phyloP scores from a whole-genome alignment of 805 yeast genomes.

The Candida maris region DNA sequence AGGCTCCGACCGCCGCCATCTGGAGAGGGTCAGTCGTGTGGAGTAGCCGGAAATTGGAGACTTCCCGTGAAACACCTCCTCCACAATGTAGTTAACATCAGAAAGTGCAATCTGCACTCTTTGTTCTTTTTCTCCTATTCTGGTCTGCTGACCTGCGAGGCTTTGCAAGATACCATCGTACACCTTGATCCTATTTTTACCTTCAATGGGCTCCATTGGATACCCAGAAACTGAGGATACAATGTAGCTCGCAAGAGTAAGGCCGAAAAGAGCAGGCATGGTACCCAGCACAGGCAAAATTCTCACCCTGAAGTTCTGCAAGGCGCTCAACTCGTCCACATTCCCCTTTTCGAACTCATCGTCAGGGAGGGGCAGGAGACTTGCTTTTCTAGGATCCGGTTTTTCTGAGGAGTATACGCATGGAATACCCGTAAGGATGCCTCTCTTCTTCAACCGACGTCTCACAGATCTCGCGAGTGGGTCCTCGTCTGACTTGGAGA shows the following conservation, averaged over 20 bases:
- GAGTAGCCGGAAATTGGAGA: slow-evolving; percentile 82
- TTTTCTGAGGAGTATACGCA: slow-evolving; percentile 93
- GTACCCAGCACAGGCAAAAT: slow-evolving; percentile 95
- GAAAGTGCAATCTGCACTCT: slow-evolving; percentile 66
- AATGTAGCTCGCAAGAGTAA: slow-evolving; percentile 81
- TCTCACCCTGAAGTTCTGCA: slow-evolving; percentile 87
- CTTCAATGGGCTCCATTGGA: slow-evolving; percentile 87
- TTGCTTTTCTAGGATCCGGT: slow-evolving; percentile 93
- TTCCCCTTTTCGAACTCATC: slow-evolving; percentile 76
- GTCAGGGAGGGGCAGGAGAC: slow-evolving; percentile 78
- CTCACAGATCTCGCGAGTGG: slow-evolving; percentile 86
- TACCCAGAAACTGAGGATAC: slow-evolving; percentile 80
- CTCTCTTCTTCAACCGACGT: slow-evolving; percentile 74
- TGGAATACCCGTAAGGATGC: slow-evolving; percentile 72
- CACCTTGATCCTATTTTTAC: slow-evolving; percentile 78
- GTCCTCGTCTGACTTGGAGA: slow-evolving; percentile 89
- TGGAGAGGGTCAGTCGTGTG: slow-evolving; percentile 71
- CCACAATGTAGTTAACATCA: slow-evolving; percentile 80
- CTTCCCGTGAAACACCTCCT: slow-evolving; percentile 91
- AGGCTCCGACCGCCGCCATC: slow-evolving; percentile 76
- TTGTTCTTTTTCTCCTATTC: slow-evolving; percentile 70
- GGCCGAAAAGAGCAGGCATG: slow-evolving; percentile 94
- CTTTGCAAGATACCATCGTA: slow-evolving; percentile 82
- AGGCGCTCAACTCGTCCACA: slow-evolving; percentile 82
- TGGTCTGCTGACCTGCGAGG: slow-evolving; percentile 80